Evolutionary conservation across 352 stramenopile genomes (phyloP), one percentile per base, ranked within the genome.

Genomic region (Pythium oligandrum): DNA sequence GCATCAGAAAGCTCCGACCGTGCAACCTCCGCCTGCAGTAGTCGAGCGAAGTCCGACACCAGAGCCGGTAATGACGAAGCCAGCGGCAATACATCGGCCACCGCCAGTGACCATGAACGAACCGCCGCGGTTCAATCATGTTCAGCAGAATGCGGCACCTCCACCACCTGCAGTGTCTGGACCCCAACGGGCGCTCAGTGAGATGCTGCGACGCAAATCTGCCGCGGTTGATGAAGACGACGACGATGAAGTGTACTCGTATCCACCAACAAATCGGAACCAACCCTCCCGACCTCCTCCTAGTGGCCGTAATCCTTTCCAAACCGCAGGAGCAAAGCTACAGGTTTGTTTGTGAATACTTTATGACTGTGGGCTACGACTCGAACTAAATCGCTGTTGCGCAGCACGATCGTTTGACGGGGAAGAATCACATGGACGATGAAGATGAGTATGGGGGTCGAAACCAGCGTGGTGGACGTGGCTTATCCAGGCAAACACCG

Each of bases 281-380:
- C 73, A 26, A 26, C 17, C 17, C 17, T 26, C 17, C 17, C 17
- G 17, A 26, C 17, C 17, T 26, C 17, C 17, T 26, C 17, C 17
- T 26, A 26, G 17, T 26, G 17, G 17, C 0, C 17, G 17, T 26
- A 26, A 26, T 26, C 17, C 80, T 1, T 93, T 93, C 55, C 66
- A 82, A 39, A 93, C 83, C 6, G 83, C 83, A 40, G 66, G 71
- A 2, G 73, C 91, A 51, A 80, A 73, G 51, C 67, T 93, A 3
- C 71, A 86, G 59, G 79, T 89, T 34, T 3, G 44, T 40, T 26
- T 26, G 17, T 26, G 17, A 26, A 26, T 26, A 26, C 17, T 26
- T 26, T 26, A 26, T 26, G 17, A 26, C 17, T 26, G 17, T 26
- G 17, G 17, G 17, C 17, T 26, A 26, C 17, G 17, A 26, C 17